Percentiles rank a stretch among this genome's conserved stretches.
Conservation (phyloP, 805 yeast species). For the Saccharomycopsis oosterbeekiorum region DNA sequence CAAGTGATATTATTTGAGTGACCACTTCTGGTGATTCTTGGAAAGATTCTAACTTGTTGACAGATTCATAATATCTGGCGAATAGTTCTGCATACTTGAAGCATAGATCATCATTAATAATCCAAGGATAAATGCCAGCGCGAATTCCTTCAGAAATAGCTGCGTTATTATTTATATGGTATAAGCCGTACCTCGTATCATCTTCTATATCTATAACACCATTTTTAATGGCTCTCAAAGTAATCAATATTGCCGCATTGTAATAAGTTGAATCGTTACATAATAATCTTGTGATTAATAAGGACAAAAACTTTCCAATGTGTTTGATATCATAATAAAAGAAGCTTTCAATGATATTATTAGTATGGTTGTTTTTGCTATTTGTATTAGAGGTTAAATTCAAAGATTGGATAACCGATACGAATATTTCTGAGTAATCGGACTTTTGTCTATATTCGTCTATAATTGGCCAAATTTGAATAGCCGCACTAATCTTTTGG, state of each 20-base stretch:
- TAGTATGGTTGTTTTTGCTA: background rate
- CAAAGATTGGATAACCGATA: background rate
- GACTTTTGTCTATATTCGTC: conserved; percentile 4
- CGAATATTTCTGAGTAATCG: conserved; percentile 4
- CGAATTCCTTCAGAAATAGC: conserved; percentile 3
- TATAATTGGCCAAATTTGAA: conserved; percentile 28
- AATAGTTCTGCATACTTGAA: conserved; percentile 10
- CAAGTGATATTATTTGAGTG: conserved; percentile 27
- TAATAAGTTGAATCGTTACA: background rate
- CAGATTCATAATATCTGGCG: conserved; percentile 3
- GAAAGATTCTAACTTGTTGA: background rate
- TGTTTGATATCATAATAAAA: conserved; percentile 10
- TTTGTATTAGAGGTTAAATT: background rate
- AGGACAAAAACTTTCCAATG: conserved; percentile 7
- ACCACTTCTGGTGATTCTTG: conserved; percentile 13
- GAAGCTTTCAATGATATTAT: conserved; percentile 7
- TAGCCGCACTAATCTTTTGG: conserved; percentile 41
- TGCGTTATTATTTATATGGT: conserved; percentile 3
- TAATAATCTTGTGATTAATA: conserved; percentile 1
- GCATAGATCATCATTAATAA: conserved; percentile 8
- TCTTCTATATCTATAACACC: conserved; percentile 13
- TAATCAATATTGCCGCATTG: conserved; percentile 4
- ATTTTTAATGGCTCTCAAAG: conserved; percentile 12
- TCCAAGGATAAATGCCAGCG: conserved; percentile 7
- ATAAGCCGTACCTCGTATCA: conserved; percentile 1